Evolutionary conservation across 495 filamentous ascomycete species (phyloP).

Genomic region (Rostrohypoxylon terebratum): DNA sequence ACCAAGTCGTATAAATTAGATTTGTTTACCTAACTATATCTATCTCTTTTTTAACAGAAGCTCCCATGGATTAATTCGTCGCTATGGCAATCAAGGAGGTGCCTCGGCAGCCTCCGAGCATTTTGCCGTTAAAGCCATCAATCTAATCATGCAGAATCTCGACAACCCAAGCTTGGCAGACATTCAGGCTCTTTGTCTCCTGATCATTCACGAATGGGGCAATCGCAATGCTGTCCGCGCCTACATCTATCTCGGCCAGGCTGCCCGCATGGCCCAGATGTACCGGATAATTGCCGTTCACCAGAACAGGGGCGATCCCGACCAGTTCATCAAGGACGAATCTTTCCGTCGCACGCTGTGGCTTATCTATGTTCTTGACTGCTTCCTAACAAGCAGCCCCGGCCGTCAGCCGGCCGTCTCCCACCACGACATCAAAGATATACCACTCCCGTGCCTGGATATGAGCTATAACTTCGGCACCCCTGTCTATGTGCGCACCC

Average conservation of each 20-base stretch:
- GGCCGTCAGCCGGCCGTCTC: constrained; percentile 62
- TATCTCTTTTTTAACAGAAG: constrained; percentile 47
- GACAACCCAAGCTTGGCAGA: constrained; percentile 63
- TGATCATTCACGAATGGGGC: constrained; percentile 66
- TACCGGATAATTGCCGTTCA: constrained; percentile 62
- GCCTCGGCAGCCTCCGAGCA: constrained; percentile 59
- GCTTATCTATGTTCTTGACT: constrained; percentile 66
- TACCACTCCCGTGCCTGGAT: constrained; percentile 61
- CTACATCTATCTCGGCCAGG: constrained; percentile 65
- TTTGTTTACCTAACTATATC: constrained; percentile 40
- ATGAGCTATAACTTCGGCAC: constrained; percentile 64
- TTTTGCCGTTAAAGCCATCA: constrained; percentile 62
- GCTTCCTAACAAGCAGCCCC: constrained; percentile 65
- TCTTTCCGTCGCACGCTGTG: constrained; percentile 64
- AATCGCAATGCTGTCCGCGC: constrained; percentile 63
- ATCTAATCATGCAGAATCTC: constrained; percentile 58
- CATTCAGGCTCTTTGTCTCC: constrained; percentile 63
- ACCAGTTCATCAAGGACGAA: constrained; percentile 64
- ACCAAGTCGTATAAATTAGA: constrained; percentile 18
- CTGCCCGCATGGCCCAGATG: constrained; percentile 65
- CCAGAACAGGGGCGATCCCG: constrained; percentile 56
- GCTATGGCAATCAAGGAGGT: constrained; percentile 60
- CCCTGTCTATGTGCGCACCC: constrained; percentile 60
- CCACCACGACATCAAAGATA: constrained; percentile 58
- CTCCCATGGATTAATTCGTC: constrained; percentile 61